These are phyloP conservation scores for Botrytis cinerea DNA, from an alignment of 2,329 filamentous ascomycete species.

Conservation along the genomic window DNA sequence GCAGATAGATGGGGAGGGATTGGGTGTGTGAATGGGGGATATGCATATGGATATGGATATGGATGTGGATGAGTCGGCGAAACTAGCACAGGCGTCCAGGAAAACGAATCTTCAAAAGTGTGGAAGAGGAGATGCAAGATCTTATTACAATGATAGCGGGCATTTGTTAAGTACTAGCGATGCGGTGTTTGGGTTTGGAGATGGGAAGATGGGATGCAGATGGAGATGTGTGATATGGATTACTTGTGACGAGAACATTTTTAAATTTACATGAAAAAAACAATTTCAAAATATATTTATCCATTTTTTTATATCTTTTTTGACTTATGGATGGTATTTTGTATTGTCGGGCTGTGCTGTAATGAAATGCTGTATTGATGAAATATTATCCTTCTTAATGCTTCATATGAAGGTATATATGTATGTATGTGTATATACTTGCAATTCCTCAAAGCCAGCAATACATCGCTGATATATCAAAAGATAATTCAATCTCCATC, in stretches of 20 bases:
- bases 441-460: too few relatives aligned
- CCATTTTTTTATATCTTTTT: not conserved
- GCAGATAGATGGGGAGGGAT: not conserved
- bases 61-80: not conserved
- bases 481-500: too few relatives aligned
- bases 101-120: accelerated
- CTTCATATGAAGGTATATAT: too few relatives aligned
- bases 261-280: not conserved
- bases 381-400: too few relatives aligned
- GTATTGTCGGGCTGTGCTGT: not conserved
- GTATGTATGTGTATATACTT: too few relatives aligned
- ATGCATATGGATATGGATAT: not conserved
- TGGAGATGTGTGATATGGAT: not conserved
- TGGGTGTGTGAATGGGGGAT: not conserved
- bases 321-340: too few relatives aligned
- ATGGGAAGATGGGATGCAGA: not conserved
- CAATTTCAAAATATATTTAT: not conserved
- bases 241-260: not conserved
- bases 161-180: not conserved
- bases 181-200: not conserved
- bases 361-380: too few relatives aligned
- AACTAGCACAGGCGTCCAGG: not conserved
- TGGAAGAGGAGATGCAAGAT: not conserved
- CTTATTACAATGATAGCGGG: not conserved
- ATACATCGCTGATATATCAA: too few relatives aligned